Percentiles rank a stretch among this genome's conserved stretches.
Evolutionary conservation across 2,329 filamentous ascomycete species (phyloP).

Genomic region (Neurospora crassa): DNA sequence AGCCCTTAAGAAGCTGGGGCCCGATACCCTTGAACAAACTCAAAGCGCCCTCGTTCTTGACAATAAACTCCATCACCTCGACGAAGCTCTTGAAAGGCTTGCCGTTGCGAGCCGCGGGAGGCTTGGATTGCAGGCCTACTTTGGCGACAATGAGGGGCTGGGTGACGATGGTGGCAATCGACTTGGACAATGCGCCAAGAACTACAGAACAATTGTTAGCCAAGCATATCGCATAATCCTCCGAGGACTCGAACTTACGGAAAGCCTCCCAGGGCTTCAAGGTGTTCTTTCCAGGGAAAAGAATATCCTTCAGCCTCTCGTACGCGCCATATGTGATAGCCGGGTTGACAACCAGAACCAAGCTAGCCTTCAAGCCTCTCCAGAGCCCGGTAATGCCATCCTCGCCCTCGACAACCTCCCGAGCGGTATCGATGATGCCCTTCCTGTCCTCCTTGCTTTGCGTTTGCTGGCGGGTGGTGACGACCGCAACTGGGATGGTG

Average conservation of each 20-base stretch:
- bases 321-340: slow-evolving; percentile 97
- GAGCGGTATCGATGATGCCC: slow-evolving; percentile 76
- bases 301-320: slow-evolving; percentile 67
- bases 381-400: slow-evolving; percentile 85
- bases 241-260: slow-evolving; percentile 47
- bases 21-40: slow-evolving; percentile 96
- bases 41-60: slow-evolving; percentile 72
- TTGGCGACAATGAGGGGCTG: slow-evolving; percentile 97
- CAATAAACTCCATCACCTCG: slow-evolving; percentile 91
- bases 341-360: slow-evolving; percentile 92
- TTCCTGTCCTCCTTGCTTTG: slow-evolving; percentile 77
- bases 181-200: slow-evolving; percentile 86
- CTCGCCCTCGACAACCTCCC: slow-evolving; percentile 80
- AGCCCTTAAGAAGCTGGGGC: slow-evolving; percentile 84
- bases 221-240: neutral
- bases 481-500: slow-evolving; percentile 90
- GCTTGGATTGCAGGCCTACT: slow-evolving; percentile 89
- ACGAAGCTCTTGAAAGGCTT: slow-evolving; percentile 89
- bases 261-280: slow-evolving; percentile 85
- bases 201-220: slow-evolving; percentile 38
- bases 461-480: slow-evolving; percentile 94
- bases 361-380: slow-evolving; percentile 89
- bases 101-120: slow-evolving; percentile 71
- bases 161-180: slow-evolving; percentile 80
- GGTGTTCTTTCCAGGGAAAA: slow-evolving; percentile 69